These are phyloP conservation scores for Adansonia madagascariensis DNA, from an alignment of 441 rosid species.

Conservation along the genomic window DNA sequence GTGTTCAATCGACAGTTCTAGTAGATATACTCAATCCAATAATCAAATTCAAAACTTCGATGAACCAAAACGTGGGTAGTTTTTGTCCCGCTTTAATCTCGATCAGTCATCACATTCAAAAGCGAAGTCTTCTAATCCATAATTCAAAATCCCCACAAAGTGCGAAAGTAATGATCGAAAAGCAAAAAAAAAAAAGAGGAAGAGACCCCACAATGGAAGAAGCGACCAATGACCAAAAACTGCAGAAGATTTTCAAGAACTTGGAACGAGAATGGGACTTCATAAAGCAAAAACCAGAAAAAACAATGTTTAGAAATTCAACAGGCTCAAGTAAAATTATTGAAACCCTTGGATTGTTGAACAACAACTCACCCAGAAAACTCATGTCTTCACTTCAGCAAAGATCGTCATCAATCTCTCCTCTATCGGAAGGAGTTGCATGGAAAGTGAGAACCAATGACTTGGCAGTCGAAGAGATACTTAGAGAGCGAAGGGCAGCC, in stretches of 20 bases:
- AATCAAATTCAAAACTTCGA: conserved; percentile 33
- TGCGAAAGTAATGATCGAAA: conserved; percentile 17
- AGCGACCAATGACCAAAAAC: conserved; percentile 30
- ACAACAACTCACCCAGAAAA: conserved; percentile 46
- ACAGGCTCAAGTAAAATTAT: conserved; percentile 33
- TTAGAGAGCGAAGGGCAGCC: conserved; percentile 49
- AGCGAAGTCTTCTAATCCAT: conserved; percentile 3
- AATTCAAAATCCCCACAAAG: conserved; percentile 9
- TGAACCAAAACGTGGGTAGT: conserved; percentile 36
- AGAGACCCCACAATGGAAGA: conserved; percentile 44
- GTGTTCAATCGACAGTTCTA: no score
- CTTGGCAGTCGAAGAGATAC: conserved; percentile 37
- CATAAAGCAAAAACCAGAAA: conserved; percentile 37
- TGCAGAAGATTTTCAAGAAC: conserved; percentile 31
- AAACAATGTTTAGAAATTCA: conserved; percentile 31
- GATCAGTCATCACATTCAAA: conserved; percentile 37
- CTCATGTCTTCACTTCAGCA: conserved; percentile 39
- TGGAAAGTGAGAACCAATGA: conserved; percentile 49
- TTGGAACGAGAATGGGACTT: conserved; percentile 49
- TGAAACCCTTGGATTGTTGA: conserved; percentile 32
- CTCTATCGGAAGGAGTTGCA: conserved; percentile 15
- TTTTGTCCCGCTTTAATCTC: conserved; percentile 26
- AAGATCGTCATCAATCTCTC: no score
- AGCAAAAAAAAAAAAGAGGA: background rate
- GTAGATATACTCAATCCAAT: background rate